These are phyloP conservation scores for Pseudopyrenochaeta lycopersici DNA, from an alignment of 2,329 filamentous ascomycete genomes.

Conservation along the genomic window DNA sequence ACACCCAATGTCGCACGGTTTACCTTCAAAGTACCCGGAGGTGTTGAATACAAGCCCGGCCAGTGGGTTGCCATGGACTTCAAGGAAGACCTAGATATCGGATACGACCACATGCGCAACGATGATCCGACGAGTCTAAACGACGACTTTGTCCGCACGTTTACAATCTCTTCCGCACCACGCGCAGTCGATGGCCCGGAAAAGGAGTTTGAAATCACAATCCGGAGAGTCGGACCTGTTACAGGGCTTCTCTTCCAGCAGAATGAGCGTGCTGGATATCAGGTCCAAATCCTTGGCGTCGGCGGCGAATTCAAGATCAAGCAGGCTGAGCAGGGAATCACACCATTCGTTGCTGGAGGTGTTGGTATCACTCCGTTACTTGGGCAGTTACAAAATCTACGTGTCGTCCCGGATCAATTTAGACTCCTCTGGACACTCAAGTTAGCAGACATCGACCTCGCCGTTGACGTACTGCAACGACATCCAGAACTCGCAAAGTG, in stretches of 20 bases:
- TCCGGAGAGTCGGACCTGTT: slow-evolving; percentile 72
- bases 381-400: slow-evolving; percentile 64
- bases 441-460: slow-evolving; percentile 69
- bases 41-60: slow-evolving; percentile 68
- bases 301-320: slow-evolving; percentile 69
- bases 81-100: slow-evolving; percentile 70
- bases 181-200: slow-evolving; percentile 8
- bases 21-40: slow-evolving; percentile 59
- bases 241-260: slow-evolving; percentile 72
- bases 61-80: slow-evolving; percentile 84
- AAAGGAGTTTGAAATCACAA: slow-evolving; percentile 75
- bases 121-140: slow-evolving; percentile 82
- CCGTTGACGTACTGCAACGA: slow-evolving; percentile 64
- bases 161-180: slow-evolving; percentile 76
- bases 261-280: slow-evolving; percentile 62
- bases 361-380: slow-evolving; percentile 85
- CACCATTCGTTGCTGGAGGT: slow-evolving; percentile 76
- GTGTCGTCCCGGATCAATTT: slow-evolving; percentile 48
- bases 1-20: slow-evolving; percentile 75
- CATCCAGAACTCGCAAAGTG: slow-evolving; percentile 61
- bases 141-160: slow-evolving; percentile 84
- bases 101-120: slow-evolving; percentile 85
- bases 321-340: slow-evolving; percentile 44
- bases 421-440: slow-evolving; percentile 74
- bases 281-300: slow-evolving; percentile 75